Percentiles rank a stretch among this genome's conserved stretches.
Conservation (phyloP, 768 basidiomycete genomes). For the Russula abietina region DNA sequence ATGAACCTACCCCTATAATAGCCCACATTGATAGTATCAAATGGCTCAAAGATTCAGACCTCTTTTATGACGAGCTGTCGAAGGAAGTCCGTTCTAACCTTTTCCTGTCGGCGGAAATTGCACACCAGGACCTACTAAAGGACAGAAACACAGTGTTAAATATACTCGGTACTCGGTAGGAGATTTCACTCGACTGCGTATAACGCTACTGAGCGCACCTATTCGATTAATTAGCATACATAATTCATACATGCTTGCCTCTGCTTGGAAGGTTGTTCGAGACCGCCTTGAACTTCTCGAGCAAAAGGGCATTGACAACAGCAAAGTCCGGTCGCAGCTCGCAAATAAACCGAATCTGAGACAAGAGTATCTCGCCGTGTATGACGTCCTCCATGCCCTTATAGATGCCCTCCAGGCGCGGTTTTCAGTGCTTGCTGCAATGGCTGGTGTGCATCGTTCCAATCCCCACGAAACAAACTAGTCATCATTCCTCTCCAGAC, state of each 20-base stretch:
- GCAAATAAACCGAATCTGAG: conserved; percentile 46
- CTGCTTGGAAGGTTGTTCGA: conserved; percentile 72
- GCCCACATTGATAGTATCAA: conserved; percentile 67
- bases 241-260: conserved; percentile 76
- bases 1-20: conserved; percentile 24
- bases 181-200: background rate
- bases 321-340: conserved; percentile 47
- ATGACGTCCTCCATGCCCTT: conserved; percentile 55
- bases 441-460: conserved; percentile 48
- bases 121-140: conserved; percentile 8
- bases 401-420: conserved; percentile 57
- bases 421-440: conserved; percentile 64
- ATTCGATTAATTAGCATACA: conserved; percentile 40
- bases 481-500: conserved; percentile 37
- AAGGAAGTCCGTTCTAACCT: conserved; percentile 51
- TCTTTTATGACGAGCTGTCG: conserved; percentile 53
- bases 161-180: conserved; percentile 26
- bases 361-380: conserved; percentile 55
- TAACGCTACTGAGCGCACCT: conserved; percentile 9
- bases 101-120: conserved; percentile 26
- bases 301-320: conserved; percentile 50
- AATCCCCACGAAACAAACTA: conserved; percentile 11
- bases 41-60: conserved; percentile 57
- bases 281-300: conserved; percentile 51
- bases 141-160: conserved; percentile 19